Percentiles rank a stretch among this genome's conserved stretches.
These are phyloP conservation scores for Crepidotus sp. DNA, from an alignment of 1,284 basidiomycete species.

Conservation along the genomic window DNA sequence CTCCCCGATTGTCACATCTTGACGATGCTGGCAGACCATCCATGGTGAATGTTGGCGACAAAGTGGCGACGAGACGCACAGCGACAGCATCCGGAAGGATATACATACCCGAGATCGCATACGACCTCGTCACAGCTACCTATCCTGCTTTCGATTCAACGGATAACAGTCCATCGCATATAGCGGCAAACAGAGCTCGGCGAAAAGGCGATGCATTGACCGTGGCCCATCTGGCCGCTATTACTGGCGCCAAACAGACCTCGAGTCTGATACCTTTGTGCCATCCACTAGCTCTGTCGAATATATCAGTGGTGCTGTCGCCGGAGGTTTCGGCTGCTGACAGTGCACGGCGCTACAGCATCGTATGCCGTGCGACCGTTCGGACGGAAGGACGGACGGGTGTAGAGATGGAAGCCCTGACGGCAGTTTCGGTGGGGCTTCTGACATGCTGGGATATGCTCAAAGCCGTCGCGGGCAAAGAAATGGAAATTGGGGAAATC, in stretches of 20 bases:
- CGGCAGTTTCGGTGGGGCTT: slow-evolving; percentile 69
- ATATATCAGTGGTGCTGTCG: slow-evolving; percentile 55
- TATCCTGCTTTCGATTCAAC: slow-evolving; percentile 22
- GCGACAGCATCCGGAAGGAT: slow-evolving; percentile 79
- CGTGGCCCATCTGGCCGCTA: slow-evolving; percentile 75
- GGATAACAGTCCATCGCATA: slow-evolving; percentile 20
- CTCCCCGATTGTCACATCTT: slow-evolving; percentile 55
- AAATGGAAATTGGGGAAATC: slow-evolving; percentile 71
- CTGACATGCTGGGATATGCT: slow-evolving; percentile 91
- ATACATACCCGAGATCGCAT: slow-evolving; percentile 56
- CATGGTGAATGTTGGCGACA: slow-evolving; percentile 76
- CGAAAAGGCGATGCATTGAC: slow-evolving; percentile 72
- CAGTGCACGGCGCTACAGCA: slow-evolving; percentile 32
- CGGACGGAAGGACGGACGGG: slow-evolving; percentile 76
- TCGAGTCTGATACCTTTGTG: slow-evolving; percentile 79
- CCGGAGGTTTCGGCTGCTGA: slow-evolving; percentile 28
- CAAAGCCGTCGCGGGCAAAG: slow-evolving; percentile 77
- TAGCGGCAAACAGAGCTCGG: slow-evolving; percentile 40
- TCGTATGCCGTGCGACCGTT: slow-evolving; percentile 61
- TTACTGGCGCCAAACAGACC: slow-evolving; percentile 82
- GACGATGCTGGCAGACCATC: slow-evolving; percentile 57
- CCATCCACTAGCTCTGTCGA: slow-evolving; percentile 67
- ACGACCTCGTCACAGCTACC: slow-evolving; percentile 46
- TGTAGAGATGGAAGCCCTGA: slow-evolving; percentile 93
- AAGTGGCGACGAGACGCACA: slow-evolving; percentile 53